Evolutionary conservation across 352 stramenopile genomes (phyloP).

Genomic region (Phytophthora europaea): DNA sequence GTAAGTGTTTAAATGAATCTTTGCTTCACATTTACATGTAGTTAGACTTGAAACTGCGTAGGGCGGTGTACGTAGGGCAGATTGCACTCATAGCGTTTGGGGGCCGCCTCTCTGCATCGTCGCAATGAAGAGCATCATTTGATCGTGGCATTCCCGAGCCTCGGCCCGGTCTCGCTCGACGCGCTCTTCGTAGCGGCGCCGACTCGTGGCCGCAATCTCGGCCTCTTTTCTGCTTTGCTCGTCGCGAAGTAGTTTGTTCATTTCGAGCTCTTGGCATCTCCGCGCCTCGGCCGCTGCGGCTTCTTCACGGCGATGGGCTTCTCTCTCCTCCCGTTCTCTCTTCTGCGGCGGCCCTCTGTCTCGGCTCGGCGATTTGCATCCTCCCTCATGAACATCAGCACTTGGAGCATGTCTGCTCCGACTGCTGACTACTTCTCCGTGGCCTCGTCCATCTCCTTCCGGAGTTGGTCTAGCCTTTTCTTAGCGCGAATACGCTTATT

Average conservation of each 20-base stretch:
- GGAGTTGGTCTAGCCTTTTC: too few relatives aligned
- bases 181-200: background rate
- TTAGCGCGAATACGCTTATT: too few relatives aligned
- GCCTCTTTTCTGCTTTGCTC: background rate
- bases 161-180: background rate
- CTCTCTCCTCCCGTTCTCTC: slow-evolving; percentile 1
- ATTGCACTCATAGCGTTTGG: background rate
- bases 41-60: too few relatives aligned
- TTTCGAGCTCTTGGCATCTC: too few relatives aligned
- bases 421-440: background rate
- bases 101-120: background rate
- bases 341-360: background rate
- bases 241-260: background rate
- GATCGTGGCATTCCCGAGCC: background rate
- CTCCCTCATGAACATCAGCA: background rate
- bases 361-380: background rate
- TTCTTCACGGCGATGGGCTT: background rate
- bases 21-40: background rate
- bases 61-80: too few relatives aligned
- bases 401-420: background rate
- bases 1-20: background rate
- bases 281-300: background rate
- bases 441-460: too few relatives aligned
- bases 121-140: background rate
- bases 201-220: background rate